Evolutionary conservation across 2,329 filamentous ascomycete genomes (phyloP), one percentile per base, ranked within the genome.

Genomic region (Ascochyta koolunga): DNA sequence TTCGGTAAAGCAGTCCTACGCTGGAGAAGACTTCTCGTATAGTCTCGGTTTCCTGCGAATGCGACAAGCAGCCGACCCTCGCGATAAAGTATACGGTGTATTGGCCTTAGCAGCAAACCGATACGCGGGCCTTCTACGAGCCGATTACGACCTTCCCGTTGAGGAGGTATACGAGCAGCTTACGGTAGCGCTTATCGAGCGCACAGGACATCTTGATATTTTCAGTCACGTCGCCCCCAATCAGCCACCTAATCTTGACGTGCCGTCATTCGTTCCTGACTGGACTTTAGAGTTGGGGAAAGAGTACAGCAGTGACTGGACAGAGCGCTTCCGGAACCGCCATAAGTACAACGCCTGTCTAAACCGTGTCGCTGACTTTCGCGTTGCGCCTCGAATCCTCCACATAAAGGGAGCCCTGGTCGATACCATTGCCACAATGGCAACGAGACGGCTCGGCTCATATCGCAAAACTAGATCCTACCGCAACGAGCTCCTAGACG

Each of bases 301-400:
- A 15, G 49, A 52, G 7, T 52, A 46, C 22, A 37, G 41, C 16
- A 52, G 31, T 22, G 49, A 52, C 42, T 46, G 49, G 49, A 46
- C 42, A 3, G 36, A 35, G 9, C 35, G 49, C 7, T 52, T 46
- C 32, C 29, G 18, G 2, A 46, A 36, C 11, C 29, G 35, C 10
- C 13, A 15, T 5, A 52, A 21, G 11, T 52, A 52, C 36, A 32
- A 46, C 19, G 42, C 49, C 8, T 52, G 49, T 16, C n/a, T 19
- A 1, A 29, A 21, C 22, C 19, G 9, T 0, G 9, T 16, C 21
- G 42, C 37, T 11, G 42, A 52, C 5, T 46, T 36, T 16, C 18
- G 16, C 5, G 4, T 24, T 4, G 19, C 16, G 9, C 36, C 42
- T 10, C 19, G 25, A 9, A 8, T 13, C 11, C 36, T 52, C 4